Evolutionary conservation across 352 stramenopile genomes (phyloP), one percentile per base, ranked within the genome.

Genomic region (Saprolegnia parasitica): DNA sequence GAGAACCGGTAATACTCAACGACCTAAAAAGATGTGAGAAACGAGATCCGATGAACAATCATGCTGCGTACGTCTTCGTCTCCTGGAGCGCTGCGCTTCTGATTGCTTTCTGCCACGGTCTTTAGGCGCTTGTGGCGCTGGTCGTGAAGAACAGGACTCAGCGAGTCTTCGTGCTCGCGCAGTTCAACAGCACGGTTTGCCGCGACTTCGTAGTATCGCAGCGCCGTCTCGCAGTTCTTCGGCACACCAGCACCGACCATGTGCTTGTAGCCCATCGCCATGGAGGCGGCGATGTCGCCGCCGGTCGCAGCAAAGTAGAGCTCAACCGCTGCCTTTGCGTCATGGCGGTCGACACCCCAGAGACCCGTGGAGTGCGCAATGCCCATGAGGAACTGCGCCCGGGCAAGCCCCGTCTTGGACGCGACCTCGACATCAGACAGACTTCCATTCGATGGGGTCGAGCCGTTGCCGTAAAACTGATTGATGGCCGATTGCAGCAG

Each of bases 1-100:
- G 89, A 90, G 72, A 94, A 93, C 68, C 91, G 78, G 67, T 96
- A 96, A 68, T 96, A 97, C 57, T 96, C 86, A n/a, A 95, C 83
- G 55, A 93, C 61, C 49, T 55, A 65, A 1, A n/a, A n/a, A 23
- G 23, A 37, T 46, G 55, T 39, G 45, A 61, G 56, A 60, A 39
- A 13, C 11, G n/a, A 24, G 21, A 29, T 20, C 9, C 35, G 6
- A 13, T n/a, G 40, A 24, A 54, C 8, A 46, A 65, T 18, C 29
- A n/a, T n/a, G n/a, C 1, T 10, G 15, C 57, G 21, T 65, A 56
- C 89, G 0, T 83, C 87, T 0, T 76, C 81, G 71, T 92, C 84
- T 15, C 77, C 86, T 20, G 86, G 86, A 4, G 84, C 63, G 57
- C 89, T 92, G 66, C 89, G 91, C 74, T 92, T 92, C 71, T 91